Evolutionary conservation across 2,329 filamentous ascomycete genomes (phyloP).

Genomic region (Calonectria pseudoreteaudii): DNA sequence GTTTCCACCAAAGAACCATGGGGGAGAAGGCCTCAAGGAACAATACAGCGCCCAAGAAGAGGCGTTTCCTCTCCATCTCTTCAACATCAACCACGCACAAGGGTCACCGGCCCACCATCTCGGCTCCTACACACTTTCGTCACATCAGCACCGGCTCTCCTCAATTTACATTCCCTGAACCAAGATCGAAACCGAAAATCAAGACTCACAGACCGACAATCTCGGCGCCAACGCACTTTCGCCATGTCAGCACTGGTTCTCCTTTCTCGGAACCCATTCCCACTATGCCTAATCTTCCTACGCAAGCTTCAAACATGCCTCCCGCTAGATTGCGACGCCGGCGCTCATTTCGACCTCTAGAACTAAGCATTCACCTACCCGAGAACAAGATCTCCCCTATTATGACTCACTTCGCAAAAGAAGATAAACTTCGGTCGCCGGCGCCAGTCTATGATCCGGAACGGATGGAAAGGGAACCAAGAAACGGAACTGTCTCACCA

Average conservation of each 20-base stretch:
- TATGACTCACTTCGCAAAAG: slow-evolving; percentile 62
- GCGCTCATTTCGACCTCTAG: slow-evolving; percentile 64
- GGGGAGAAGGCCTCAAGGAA: slow-evolving; percentile 48
- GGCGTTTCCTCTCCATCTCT: slow-evolving; percentile 58
- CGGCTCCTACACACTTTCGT: slow-evolving; percentile 69
- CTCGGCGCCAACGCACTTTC: slow-evolving; percentile 70
- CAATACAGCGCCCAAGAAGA: slow-evolving; percentile 59
- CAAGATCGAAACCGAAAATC: slow-evolving; percentile 30
- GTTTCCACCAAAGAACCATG: slow-evolving; percentile 28
- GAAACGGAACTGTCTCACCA: slow-evolving; percentile 16
- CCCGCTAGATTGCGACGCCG: slow-evolving; percentile 40
- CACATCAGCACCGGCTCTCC: slow-evolving; percentile 65
- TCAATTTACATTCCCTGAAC: slow-evolving; percentile 42
- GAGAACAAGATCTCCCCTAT: slow-evolving; percentile 65
- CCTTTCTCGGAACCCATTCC: slow-evolving; percentile 32
- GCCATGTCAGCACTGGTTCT: slow-evolving; percentile 65
- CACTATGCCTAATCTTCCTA: slow-evolving; percentile 21
- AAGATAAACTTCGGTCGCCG: slow-evolving; percentile 47
- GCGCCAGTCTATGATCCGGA: slow-evolving; percentile 49
- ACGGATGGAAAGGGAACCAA: slow-evolving; percentile 36
- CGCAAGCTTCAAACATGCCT: slow-evolving; percentile 36
- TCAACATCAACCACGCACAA: slow-evolving; percentile 56
- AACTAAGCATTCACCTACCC: slow-evolving; percentile 65
- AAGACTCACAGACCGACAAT: slow-evolving; percentile 62
- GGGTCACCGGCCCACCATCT: slow-evolving; percentile 64